Percentiles rank a stretch among this genome's conserved stretches.
Evolutionary conservation across 2,329 filamentous ascomycete species (phyloP).

Genomic region (Cordyceps cicadae): DNA sequence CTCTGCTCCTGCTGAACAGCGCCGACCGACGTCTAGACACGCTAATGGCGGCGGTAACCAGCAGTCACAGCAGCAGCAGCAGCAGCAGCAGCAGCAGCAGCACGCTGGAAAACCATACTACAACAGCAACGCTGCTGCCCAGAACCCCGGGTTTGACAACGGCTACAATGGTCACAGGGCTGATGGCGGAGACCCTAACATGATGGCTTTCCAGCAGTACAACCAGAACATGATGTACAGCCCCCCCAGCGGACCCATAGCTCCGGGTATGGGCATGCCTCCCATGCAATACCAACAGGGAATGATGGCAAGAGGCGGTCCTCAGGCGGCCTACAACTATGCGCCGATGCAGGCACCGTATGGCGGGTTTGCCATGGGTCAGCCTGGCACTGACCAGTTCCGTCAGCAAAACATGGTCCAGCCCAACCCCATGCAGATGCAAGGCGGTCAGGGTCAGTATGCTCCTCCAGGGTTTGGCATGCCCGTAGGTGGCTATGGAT

Average conservation of each 20-base stretch:
- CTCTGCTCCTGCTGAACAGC: conserved; percentile 28
- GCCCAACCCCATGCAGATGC: conserved; percentile 39
- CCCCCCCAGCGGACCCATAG: conserved; percentile 35
- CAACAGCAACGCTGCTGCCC: conserved; percentile 34
- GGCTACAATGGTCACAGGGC: conserved; percentile 43
- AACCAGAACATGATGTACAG: conserved; percentile 46
- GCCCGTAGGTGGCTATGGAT: conserved; percentile 37
- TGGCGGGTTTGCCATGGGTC: conserved; percentile 39
- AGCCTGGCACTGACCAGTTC: conserved; percentile 47
- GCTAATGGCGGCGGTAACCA: conserved; percentile 32
- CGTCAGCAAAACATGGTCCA: conserved; percentile 43
- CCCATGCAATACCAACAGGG: conserved; percentile 51
- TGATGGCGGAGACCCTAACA: conserved; percentile 42
- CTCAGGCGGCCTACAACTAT: conserved; percentile 50
- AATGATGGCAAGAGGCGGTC: conserved; percentile 43
- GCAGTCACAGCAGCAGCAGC: conserved; percentile 29
- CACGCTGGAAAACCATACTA: conserved; percentile 45
- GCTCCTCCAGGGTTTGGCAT: conserved; percentile 43
- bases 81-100: conserved; percentile 30
- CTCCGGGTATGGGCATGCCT: conserved; percentile 40
- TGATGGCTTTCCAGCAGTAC: conserved; percentile 43
- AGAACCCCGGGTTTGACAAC: conserved; percentile 40
- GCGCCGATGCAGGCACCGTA: conserved; percentile 48
- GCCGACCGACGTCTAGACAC: conserved; percentile 46
- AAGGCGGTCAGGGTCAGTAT: conserved; percentile 35